phyloP scores from a whole-genome alignment of 805 yeast species.

The Hanseniaspora hatyaiensis region DNA sequence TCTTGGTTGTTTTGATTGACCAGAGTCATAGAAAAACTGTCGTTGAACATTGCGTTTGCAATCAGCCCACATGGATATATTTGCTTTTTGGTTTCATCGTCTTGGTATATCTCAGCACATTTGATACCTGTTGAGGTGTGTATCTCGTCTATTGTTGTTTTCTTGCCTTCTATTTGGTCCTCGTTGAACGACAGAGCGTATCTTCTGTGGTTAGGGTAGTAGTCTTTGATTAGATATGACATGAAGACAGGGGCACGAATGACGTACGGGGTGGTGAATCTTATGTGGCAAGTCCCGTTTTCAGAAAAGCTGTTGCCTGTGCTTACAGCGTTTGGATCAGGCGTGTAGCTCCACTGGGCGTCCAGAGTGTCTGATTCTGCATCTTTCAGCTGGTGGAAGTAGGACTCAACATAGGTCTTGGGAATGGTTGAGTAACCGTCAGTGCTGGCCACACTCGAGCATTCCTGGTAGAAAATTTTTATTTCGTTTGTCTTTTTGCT shows the following conservation, averaged over 20 bases:
- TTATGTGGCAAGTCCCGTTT: slow-evolving; percentile 53
- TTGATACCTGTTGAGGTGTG: slow-evolving; percentile 39
- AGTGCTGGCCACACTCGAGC: slow-evolving; percentile 43
- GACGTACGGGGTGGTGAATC: slow-evolving; percentile 60
- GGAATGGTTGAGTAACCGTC: slow-evolving; percentile 44
- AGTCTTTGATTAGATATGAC: slow-evolving; percentile 76
- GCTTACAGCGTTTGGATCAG: slow-evolving; percentile 18
- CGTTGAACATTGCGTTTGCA: slow-evolving; percentile 87
- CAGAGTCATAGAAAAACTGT: slow-evolving; percentile 46
- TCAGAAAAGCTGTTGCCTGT: slow-evolving; percentile 33
- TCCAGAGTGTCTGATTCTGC: slow-evolving; percentile 28
- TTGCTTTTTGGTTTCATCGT: slow-evolving; percentile 40
- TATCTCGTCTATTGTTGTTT: slow-evolving; percentile 44
- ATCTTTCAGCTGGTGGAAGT: slow-evolving; percentile 36
- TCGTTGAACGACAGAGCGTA: slow-evolving; percentile 82
- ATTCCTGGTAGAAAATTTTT: slow-evolving; percentile 62
- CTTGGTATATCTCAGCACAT: slow-evolving; percentile 54
- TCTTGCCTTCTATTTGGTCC: slow-evolving; percentile 68
- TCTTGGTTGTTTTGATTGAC: slow-evolving; percentile 20
- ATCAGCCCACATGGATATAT: slow-evolving; percentile 91
- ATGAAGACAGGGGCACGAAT: slow-evolving; percentile 64
- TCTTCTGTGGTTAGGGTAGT: slow-evolving; percentile 88
- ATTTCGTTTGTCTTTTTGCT: slow-evolving; percentile 61
- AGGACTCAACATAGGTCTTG: slow-evolving; percentile 39
- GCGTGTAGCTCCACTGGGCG: slow-evolving; percentile 61